A percentile compares a stretch with the other conserved stretches of the same genome.
phyloP scores from a whole-genome alignment of 148 eudicot genomes.

The Spergularia bocconei region DNA sequence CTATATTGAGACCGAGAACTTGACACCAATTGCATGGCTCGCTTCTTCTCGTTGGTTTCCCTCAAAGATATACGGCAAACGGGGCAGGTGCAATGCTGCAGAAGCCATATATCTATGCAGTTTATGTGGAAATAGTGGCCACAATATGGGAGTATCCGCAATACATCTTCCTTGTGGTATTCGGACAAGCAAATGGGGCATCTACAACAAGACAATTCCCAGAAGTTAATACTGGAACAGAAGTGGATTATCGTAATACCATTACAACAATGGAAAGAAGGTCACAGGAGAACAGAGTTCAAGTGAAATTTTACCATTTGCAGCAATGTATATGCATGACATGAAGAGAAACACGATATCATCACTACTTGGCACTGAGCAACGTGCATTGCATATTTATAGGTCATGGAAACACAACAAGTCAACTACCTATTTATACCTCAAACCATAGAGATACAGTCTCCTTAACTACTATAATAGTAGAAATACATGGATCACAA shows the following conservation, averaged over 20 bases:
- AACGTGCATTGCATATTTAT: too few relatives aligned
- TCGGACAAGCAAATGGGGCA: conserved; percentile 82
- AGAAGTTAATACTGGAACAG: background rate
- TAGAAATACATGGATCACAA: background rate
- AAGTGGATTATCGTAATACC: background rate
- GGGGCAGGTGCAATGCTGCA: conserved; percentile 86
- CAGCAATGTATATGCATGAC: too few relatives aligned
- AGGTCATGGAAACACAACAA: too few relatives aligned
- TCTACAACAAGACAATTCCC: conserved; percentile 33
- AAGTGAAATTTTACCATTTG: background rate
- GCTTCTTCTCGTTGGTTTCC: conserved; percentile 57
- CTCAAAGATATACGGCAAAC: conserved; percentile 83
- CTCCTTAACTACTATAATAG: too few relatives aligned
- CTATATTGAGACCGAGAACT: conserved; percentile 52
- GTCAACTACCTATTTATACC: too few relatives aligned
- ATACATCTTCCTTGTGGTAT: conserved; percentile 59
- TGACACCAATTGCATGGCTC: conserved; percentile 67
- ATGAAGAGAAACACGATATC: background rate
- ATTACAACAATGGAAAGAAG: background rate
- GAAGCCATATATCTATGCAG: conserved; percentile 86
- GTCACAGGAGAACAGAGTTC: background rate
- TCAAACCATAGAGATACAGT: too few relatives aligned
- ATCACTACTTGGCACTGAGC: background rate
- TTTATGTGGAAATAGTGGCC: conserved; percentile 73
- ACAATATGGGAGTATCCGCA: conserved; percentile 75